These are phyloP conservation scores for Phytophthora pluvialis DNA, from an alignment of 352 stramenopile species.

Conservation along the genomic window DNA sequence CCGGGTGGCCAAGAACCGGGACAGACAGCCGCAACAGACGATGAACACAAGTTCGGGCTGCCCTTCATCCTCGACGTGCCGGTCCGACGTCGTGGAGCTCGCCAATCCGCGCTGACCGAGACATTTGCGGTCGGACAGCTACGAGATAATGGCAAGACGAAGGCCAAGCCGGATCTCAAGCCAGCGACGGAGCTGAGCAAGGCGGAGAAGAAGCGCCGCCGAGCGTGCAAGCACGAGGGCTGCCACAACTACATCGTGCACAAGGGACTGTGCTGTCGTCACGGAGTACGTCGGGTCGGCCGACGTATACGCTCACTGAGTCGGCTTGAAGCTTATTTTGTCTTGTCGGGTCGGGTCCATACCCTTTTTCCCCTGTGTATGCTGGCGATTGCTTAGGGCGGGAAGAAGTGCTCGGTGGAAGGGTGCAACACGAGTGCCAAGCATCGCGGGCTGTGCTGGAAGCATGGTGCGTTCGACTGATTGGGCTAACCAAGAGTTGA, in stretches of 20 bases:
- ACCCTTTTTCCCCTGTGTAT: too few relatives aligned
- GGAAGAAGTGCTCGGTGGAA: conserved; percentile 52
- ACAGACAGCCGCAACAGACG: background rate
- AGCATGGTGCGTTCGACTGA: conserved; percentile 26
- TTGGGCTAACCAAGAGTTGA: too few relatives aligned
- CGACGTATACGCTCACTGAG: too few relatives aligned
- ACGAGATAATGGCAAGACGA: background rate
- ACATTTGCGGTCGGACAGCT: conserved; percentile 1
- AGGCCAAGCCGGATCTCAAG: background rate
- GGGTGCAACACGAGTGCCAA: conserved; percentile 57
- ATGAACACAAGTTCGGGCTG: conserved; percentile 30
- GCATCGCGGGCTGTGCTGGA: conserved; percentile 50
- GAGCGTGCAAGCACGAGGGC: conserved; percentile 45
- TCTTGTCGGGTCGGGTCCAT: too few relatives aligned
- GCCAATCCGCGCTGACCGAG: conserved; percentile 2
- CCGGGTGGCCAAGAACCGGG: background rate
- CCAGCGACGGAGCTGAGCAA: conserved; percentile 14
- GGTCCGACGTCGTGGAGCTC: conserved; percentile 1
- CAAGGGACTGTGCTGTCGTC: conserved; percentile 51
- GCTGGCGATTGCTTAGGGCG: conserved; percentile 50
- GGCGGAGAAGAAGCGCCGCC: conserved; percentile 47
- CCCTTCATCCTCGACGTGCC: conserved; percentile 37
- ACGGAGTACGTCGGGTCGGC: conserved; percentile 27
- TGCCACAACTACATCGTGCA: conserved; percentile 60
- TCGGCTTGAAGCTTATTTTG: too few relatives aligned